Percentiles rank a stretch among this genome's conserved stretches.
Conservation (phyloP, 352 stramenopile genomes). For the Blastocystis sp. region DNA sequence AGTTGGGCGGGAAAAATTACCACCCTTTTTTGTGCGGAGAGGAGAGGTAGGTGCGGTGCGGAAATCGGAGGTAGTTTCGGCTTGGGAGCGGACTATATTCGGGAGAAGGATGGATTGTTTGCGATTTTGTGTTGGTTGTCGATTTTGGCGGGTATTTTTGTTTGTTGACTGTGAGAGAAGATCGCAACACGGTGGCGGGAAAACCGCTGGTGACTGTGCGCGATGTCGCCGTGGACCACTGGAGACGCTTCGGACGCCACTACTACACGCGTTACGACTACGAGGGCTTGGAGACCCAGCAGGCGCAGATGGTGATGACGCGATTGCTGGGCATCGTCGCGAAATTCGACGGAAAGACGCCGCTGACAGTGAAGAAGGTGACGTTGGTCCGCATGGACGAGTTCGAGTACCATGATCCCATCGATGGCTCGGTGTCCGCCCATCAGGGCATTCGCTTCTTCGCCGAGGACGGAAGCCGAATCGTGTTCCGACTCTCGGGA, state of each 20-base stretch:
- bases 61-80: slow-evolving; percentile 69
- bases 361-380: slow-evolving; percentile 20
- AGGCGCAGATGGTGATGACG: slow-evolving; percentile 71
- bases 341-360: slow-evolving; percentile 11
- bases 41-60: slow-evolving; percentile 62
- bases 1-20: slow-evolving; percentile 88
- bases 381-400: slow-evolving; percentile 76
- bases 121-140: slow-evolving; percentile 92
- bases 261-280: slow-evolving; percentile 98
- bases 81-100: slow-evolving; percentile 93
- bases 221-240: slow-evolving; percentile 88
- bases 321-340: slow-evolving; percentile 66
- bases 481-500: slow-evolving; percentile 91
- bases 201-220: slow-evolving; percentile 82
- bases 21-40: slow-evolving; percentile 96
- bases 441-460: slow-evolving; percentile 90
- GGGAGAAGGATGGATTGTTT: slow-evolving; percentile 98
- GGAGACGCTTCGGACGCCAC: slow-evolving; percentile 88
- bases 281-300: slow-evolving; percentile 82
- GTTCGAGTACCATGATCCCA: slow-evolving; percentile 93
- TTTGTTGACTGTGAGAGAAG: not conserved
- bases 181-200: not conserved
- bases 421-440: slow-evolving; percentile 83
- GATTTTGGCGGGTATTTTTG: slow-evolving; percentile 74
- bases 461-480: slow-evolving; percentile 82